Evolutionary conservation across 345 rosid species (phyloP), one percentile per base, ranked within the genome.

Genomic region (Turritis glabra): DNA sequence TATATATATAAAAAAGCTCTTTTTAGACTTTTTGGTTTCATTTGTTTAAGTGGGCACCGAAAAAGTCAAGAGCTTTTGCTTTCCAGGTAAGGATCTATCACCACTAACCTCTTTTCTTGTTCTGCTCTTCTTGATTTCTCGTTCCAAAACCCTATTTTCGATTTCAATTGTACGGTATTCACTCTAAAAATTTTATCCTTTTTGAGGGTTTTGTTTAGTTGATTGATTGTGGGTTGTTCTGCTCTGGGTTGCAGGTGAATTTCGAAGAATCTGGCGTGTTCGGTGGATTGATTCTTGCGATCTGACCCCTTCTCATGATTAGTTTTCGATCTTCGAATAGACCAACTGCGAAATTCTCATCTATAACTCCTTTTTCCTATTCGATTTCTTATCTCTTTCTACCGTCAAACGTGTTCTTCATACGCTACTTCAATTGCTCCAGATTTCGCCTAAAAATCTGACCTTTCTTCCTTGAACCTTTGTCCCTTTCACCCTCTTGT

Each of bases 371-470:
- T 0, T 80, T 84, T 51, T 64, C 85, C 14, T 81, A 68, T 80
- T 80, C 89, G 15, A 72, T 85, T 62, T 81, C 92, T 1, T 82
- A 82, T 46, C 76, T 80, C 80, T 86, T 85, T 73, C 83, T 89
- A 63, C 92, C 89, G 18, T 88, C 83, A 3, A 88, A 85, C 84
- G 87, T 83, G 18, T 88, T 87, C 87, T 86, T 91, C 81, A 84
- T 89, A 59, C 85, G 90, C 71, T 88, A 90, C 80, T 80, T 91
- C 72, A 85, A 93, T 74, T 89, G 90, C 79, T 80, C 85, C 60
- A 77, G 92, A 83, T 93, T 88, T 77, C 96, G 95, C 70, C 85
- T 88, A 11, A 89, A 91, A 87, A 85, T 94, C 85, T 88, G 87
- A 89, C 55, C 43, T 57, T 38, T 71, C 33, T 11, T 19, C 37